Evolutionary conservation across 78 protist genomes (phyloP).

Genomic region (Salpingoeca rosetta): DNA sequence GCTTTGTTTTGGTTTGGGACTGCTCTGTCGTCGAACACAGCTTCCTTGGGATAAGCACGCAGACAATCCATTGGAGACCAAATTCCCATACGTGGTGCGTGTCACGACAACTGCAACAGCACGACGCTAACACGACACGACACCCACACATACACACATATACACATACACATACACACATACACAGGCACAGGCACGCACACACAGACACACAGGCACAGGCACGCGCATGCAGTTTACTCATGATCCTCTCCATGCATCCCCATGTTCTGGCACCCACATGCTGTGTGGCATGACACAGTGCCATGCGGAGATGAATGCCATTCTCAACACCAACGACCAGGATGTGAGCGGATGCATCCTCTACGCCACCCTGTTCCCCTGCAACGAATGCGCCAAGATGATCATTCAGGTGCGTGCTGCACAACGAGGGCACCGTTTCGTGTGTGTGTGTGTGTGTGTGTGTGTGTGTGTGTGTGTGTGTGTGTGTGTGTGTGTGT

Average conservation of each 20-base stretch:
- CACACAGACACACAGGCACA: not conserved
- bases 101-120: not conserved
- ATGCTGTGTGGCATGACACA: not conserved
- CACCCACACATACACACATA: too few relatives aligned
- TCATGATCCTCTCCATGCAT: too few relatives aligned
- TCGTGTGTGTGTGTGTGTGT: too few relatives aligned
- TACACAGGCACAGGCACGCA: not conserved
- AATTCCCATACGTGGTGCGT: conserved; percentile 30
- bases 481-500: too few relatives aligned
- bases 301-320: conserved; percentile 48
- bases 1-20: too few relatives aligned
- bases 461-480: too few relatives aligned
- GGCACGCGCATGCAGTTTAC: not conserved
- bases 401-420: conserved; percentile 41
- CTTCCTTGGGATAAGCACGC: not conserved
- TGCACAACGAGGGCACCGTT: too few relatives aligned
- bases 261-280: not conserved
- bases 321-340: conserved; percentile 29
- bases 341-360: not conserved
- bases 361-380: conserved; percentile 35
- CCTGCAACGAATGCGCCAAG: conserved; percentile 56
- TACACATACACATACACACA: not conserved
- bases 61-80: conserved; percentile 21
- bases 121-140: not conserved
- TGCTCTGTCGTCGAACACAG: too few relatives aligned